Evolutionary conservation across 208 protist genomes (phyloP).

Genomic region (Wallacemonas sp.): DNA sequence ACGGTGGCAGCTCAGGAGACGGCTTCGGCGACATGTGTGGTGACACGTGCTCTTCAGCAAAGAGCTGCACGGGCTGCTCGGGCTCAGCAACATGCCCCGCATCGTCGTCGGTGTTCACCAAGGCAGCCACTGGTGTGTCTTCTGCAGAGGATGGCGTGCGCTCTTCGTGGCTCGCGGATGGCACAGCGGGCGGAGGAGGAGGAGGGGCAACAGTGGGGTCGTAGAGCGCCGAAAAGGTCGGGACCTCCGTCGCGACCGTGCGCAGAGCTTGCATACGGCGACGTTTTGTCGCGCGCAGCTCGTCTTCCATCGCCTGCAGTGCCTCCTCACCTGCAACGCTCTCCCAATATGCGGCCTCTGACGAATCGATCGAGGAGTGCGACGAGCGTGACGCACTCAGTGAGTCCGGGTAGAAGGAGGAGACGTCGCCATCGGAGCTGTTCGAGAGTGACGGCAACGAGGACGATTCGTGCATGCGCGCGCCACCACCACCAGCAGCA

Average conservation of each 20-base stretch:
- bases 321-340: slow-evolving; percentile 33
- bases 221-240: slow-evolving; percentile 52
- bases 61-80: background rate
- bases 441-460: slow-evolving; percentile 15
- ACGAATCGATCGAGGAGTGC: slow-evolving; percentile 7
- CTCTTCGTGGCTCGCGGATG: background rate
- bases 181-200: background rate
- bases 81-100: too few species aligned
- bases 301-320: slow-evolving; percentile 42
- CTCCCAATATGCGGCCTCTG: slow-evolving; percentile 12
- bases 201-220: slow-evolving; percentile 19
- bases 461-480: slow-evolving; percentile 18
- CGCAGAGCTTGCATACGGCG: slow-evolving; percentile 35
- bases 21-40: too few species aligned
- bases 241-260: slow-evolving; percentile 10
- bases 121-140: too few species aligned
- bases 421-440: slow-evolving; percentile 19
- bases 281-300: slow-evolving; percentile 34
- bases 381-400: background rate
- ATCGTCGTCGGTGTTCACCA: too few species aligned
- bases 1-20: too few species aligned
- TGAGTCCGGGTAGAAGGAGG: slow-evolving; percentile 20
- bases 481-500: slow-evolving; percentile 3
- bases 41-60: slow-evolving; percentile 3
- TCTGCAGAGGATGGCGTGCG: background rate